Conservation (phyloP, 2,329 filamentous ascomycete genomes). For the Seiridium cupressi region DNA sequence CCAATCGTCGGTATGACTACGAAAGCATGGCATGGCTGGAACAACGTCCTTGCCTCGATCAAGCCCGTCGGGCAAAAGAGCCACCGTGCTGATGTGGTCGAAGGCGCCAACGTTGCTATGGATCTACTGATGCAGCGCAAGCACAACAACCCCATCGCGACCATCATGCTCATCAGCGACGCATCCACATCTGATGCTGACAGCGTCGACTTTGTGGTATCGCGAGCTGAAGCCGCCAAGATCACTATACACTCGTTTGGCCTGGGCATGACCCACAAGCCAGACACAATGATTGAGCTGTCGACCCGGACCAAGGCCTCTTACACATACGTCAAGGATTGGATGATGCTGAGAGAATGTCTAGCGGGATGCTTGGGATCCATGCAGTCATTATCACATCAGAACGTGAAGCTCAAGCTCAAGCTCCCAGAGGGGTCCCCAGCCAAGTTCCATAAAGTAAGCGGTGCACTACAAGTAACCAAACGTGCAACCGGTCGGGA, state of each 20-base stretch:
- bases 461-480: slow-evolving; percentile 90
- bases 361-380: slow-evolving; percentile 89
- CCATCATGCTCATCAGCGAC: slow-evolving; percentile 95
- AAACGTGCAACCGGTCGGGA: slow-evolving; percentile 94
- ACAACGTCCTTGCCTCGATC: slow-evolving; percentile 80
- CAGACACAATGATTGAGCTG: slow-evolving; percentile 97
- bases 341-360: slow-evolving; percentile 99
- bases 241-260: slow-evolving; percentile 97
- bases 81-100: slow-evolving; percentile 91
- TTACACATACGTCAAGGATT: slow-evolving; percentile 98
- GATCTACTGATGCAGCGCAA: slow-evolving; percentile 97
- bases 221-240: slow-evolving; percentile 93
- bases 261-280: slow-evolving; percentile 94
- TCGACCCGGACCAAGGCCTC: slow-evolving; percentile 94
- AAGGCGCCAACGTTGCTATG: slow-evolving; percentile 98
- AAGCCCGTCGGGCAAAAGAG: slow-evolving; percentile 96
- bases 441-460: slow-evolving; percentile 98
- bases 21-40: slow-evolving; percentile 91
- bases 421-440: slow-evolving; percentile 93
- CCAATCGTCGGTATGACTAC: slow-evolving; percentile 98
- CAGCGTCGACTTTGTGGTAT: slow-evolving; percentile 96
- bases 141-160: slow-evolving; percentile 90
- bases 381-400: slow-evolving; percentile 92
- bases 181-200: slow-evolving; percentile 92
- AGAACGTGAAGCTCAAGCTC: slow-evolving; percentile 95